Percentiles rank a stretch among this genome's conserved stretches.
Evolutionary conservation across 495 filamentous ascomycete genomes (phyloP).

Genomic region (Rhypophila decipiens): DNA sequence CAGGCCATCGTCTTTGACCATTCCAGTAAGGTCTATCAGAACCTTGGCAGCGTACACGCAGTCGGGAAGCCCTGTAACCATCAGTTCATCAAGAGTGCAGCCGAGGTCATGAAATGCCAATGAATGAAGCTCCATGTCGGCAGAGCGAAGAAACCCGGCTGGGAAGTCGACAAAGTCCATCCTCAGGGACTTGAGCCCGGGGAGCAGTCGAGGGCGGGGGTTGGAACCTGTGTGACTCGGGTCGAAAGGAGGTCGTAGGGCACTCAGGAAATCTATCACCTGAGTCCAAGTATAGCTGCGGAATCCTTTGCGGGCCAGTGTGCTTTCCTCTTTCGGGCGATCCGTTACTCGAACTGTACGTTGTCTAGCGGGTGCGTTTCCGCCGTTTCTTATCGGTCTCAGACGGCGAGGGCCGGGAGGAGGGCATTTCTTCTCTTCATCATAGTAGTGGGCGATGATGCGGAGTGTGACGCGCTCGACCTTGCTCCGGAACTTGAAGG

Average conservation of each 20-base stretch:
- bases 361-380: conserved; percentile 15
- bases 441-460: conserved; percentile 41
- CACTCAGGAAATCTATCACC: conserved; percentile 36
- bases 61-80: conserved; percentile 34
- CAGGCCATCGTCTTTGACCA: conserved; percentile 42
- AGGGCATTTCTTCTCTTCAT: conserved; percentile 36
- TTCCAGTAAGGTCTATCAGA: conserved; percentile 26
- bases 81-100: conserved; percentile 36
- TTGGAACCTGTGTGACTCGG: conserved; percentile 13
- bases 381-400: conserved; percentile 1
- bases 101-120: conserved; percentile 37
- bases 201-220: conserved; percentile 32
- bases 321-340: conserved; percentile 27
- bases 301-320: conserved; percentile 34
- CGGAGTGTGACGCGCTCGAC: conserved; percentile 38
- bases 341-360: conserved; percentile 23
- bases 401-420: too few species aligned
- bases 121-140: conserved; percentile 25
- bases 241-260: conserved; percentile 32
- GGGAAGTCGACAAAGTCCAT: conserved; percentile 45
- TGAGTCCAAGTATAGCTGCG: conserved; percentile 44
- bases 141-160: conserved; percentile 24
- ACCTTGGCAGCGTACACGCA: conserved; percentile 28
- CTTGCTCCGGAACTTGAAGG: conserved; percentile 21
- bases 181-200: conserved; percentile 31